phyloP scores from a whole-genome alignment of 192 early-diverging fungal genomes.

The Coemansia sp. region DNA sequence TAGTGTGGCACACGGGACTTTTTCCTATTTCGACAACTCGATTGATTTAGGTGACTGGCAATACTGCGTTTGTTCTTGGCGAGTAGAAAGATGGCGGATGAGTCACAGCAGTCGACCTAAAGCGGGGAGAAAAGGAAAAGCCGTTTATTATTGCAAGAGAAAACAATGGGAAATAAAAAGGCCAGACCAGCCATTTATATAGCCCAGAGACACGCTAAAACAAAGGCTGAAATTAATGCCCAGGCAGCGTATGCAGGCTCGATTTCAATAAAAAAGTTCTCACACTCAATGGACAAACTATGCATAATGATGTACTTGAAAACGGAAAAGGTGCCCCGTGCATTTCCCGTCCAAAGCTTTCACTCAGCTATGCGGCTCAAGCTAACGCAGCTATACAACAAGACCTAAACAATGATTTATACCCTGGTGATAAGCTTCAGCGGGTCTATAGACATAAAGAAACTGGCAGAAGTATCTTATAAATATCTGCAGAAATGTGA shows the following conservation, averaged over 20 bases:
- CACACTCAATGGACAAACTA: neutral
- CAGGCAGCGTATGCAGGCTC: neutral
- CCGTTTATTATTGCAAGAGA: neutral
- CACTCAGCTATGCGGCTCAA: too few species aligned
- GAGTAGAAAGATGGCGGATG: neutral
- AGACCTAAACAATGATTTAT: too few species aligned
- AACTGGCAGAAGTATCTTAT: too few species aligned
- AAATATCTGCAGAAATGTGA: too few species aligned
- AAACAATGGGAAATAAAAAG: neutral
- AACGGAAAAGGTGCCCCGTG: neutral
- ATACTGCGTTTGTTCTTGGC: neutral
- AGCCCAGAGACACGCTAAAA: neutral
- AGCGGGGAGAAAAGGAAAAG: neutral
- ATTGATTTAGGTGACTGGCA: neutral
- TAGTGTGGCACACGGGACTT: neutral
- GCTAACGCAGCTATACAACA: too few species aligned
- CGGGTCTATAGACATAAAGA: too few species aligned
- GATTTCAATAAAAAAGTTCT: neutral
- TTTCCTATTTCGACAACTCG: neutral
- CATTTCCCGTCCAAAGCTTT: neutral
- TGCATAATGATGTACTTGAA: neutral
- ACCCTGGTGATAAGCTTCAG: too few species aligned
- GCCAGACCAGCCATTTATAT: neutral
- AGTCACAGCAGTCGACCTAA: neutral
- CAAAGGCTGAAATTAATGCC: neutral